These are phyloP conservation scores for Yarrowia divulgata DNA, from an alignment of 805 yeast species.

Conservation along the genomic window DNA sequence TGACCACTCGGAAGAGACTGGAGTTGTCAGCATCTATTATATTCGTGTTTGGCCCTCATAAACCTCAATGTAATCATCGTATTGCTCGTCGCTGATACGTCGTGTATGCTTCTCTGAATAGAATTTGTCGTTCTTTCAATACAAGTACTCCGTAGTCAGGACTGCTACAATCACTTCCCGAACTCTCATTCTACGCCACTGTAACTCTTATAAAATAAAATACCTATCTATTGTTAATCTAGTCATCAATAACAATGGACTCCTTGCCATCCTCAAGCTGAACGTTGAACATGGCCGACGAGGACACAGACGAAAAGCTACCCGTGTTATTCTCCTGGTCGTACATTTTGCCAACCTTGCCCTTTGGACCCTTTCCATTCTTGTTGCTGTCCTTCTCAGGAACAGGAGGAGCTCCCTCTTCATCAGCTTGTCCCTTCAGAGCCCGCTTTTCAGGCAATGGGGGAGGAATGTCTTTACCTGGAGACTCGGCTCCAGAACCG, in stretches of 20 bases:
- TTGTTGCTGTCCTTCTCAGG: conserved; percentile 16
- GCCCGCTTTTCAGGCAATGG: conserved; percentile 18
- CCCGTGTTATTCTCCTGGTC: conserved; percentile 21
- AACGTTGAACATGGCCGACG: conserved; percentile 36
- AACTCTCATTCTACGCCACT: background rate
- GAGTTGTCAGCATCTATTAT: too few relatives aligned
- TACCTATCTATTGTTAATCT: conserved; percentile 8
- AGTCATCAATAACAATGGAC: conserved; percentile 28
- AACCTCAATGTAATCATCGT: too few relatives aligned
- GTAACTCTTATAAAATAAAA: background rate
- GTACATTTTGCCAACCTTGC: conserved; percentile 18
- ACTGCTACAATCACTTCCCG: too few relatives aligned
- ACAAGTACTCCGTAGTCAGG: too few relatives aligned
- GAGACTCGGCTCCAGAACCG: background rate
- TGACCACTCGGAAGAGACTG: too few relatives aligned
- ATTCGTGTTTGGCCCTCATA: too few relatives aligned
- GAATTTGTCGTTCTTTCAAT: too few relatives aligned
- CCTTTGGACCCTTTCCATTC: background rate
- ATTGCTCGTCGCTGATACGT: too few relatives aligned
- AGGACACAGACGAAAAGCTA: conserved; percentile 30
- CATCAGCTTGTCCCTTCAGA: background rate
- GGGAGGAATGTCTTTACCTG: conserved; percentile 5
- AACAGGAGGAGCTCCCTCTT: conserved; percentile 15
- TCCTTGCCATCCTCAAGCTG: conserved; percentile 36
- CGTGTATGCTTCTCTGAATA: too few relatives aligned